Percentiles rank a stretch among this genome's conserved stretches.
Conservation (phyloP, 2,329 filamentous ascomycete species). For the Byssoonygena ceratinophila region DNA sequence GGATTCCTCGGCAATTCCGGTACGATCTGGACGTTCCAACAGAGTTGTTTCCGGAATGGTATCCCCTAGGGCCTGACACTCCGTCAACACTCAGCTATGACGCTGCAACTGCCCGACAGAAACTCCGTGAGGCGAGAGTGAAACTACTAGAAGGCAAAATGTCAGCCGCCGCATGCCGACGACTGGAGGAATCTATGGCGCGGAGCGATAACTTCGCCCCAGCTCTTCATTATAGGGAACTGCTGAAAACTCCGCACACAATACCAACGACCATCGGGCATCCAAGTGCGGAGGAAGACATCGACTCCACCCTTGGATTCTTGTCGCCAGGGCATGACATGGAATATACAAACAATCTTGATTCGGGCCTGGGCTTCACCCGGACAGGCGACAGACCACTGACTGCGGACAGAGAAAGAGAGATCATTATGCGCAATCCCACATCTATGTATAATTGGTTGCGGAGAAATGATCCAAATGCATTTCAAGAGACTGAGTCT, state of each 20-base stretch:
- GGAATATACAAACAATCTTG: slow-evolving; percentile 34
- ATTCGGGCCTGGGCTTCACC: slow-evolving; percentile 45
- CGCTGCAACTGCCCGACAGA: slow-evolving; percentile 25
- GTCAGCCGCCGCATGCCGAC: slow-evolving; percentile 27
- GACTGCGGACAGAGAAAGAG: slow-evolving; percentile 45
- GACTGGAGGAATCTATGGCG: slow-evolving; percentile 31
- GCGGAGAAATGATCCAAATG: slow-evolving; percentile 68
- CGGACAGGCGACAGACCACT: slow-evolving; percentile 28
- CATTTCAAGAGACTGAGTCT: slow-evolving; percentile 65
- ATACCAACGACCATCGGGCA: slow-evolving; percentile 17
- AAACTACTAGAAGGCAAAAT: slow-evolving; percentile 31
- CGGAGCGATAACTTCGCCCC: slow-evolving; percentile 33
- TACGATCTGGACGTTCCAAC: slow-evolving; percentile 53
- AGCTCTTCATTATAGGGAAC: slow-evolving; percentile 24
- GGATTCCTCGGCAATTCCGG: slow-evolving; percentile 63
- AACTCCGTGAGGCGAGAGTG: slow-evolving; percentile 32
- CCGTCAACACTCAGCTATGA: slow-evolving; percentile 27
- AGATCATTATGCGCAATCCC: slow-evolving; percentile 60
- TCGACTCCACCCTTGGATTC: slow-evolving; percentile 33
- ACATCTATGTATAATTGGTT: slow-evolving; percentile 96
- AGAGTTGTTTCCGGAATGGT: slow-evolving; percentile 33
- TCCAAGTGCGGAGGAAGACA: slow-evolving; percentile 17
- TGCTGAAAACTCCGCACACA: slow-evolving; percentile 28
- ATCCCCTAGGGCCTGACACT: slow-evolving; percentile 35
- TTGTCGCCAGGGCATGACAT: slow-evolving; percentile 37